Evolutionary conservation across 1,284 basidiomycete genomes (phyloP).

Genomic region (Agaricales sp.): DNA sequence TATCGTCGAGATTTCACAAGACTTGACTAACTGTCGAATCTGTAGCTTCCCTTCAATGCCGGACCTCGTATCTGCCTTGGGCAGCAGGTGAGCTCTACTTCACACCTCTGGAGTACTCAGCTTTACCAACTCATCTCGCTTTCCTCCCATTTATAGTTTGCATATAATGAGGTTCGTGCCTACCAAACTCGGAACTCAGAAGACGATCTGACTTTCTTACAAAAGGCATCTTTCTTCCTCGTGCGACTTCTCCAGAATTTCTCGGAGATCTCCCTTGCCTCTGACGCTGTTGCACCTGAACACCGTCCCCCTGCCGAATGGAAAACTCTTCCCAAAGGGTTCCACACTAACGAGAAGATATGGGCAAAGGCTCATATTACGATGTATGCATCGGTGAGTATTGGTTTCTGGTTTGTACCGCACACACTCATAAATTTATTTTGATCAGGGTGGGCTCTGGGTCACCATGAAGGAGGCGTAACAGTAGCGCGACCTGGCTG

Average conservation of each 20-base stretch:
- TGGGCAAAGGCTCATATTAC: conserved; percentile 45
- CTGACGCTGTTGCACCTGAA: conserved; percentile 31
- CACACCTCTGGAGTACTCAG: conserved; percentile 14
- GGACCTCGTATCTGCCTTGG: conserved; percentile 9
- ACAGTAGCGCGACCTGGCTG: too few relatives aligned
- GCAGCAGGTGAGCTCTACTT: too few relatives aligned
- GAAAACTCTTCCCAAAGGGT: conserved; percentile 25
- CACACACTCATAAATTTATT: conserved; percentile 16
- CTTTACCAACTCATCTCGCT: conserved; percentile 5
- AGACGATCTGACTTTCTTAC: conserved; percentile 6
- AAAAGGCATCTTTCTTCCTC: conserved; percentile 22
- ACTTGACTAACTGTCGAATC: too few relatives aligned
- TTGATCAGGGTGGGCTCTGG: conserved; percentile 28
- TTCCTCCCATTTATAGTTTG: conserved; percentile 10
- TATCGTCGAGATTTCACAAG: too few relatives aligned
- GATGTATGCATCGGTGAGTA: conserved; percentile 36
- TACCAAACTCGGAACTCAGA: too few relatives aligned
- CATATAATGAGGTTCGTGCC: conserved; percentile 8
- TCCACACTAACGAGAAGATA: conserved; percentile 36
- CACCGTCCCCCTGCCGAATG: conserved; percentile 34
- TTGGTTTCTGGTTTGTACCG: too few relatives aligned
- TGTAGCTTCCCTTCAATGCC: conserved; percentile 12
- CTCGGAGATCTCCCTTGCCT: conserved; percentile 34
- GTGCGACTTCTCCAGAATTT: conserved; percentile 55
- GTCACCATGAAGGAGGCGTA: conserved; percentile 23